Percentiles rank a stretch among this genome's conserved stretches.
These are phyloP conservation scores for Aspergillus hiratsukae DNA, from an alignment of 2,329 filamentous ascomycete genomes.

Conservation along the genomic window DNA sequence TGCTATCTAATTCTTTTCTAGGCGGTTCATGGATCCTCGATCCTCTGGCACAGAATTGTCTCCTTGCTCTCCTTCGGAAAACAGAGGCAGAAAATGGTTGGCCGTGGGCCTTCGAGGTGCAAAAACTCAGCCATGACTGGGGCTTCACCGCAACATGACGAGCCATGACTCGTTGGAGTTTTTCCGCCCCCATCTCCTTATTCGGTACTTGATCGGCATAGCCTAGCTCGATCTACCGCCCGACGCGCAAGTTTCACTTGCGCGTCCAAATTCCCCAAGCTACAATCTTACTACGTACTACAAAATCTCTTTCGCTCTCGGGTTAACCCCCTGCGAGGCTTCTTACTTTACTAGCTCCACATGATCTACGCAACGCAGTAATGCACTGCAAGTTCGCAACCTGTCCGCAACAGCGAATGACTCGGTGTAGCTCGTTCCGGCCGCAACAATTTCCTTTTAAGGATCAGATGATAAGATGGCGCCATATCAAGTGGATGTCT, in stretches of 20 bases:
- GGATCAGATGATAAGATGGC: background rate
- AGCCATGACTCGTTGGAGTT: background rate
- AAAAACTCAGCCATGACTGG: conserved; percentile 18
- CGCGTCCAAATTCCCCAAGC: background rate
- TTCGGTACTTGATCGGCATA: background rate
- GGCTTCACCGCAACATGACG: conserved; percentile 5
- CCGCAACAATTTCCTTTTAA: background rate
- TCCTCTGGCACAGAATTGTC: conserved; percentile 19
- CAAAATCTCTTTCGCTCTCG: background rate
- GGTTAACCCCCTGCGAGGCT: background rate
- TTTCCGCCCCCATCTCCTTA: background rate
- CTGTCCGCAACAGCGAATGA: too few relatives aligned
- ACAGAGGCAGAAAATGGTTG: conserved; percentile 21
- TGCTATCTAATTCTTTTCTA: conserved; percentile 4
- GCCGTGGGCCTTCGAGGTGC: conserved; percentile 19
- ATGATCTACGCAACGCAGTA: background rate
- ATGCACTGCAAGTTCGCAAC: too few relatives aligned
- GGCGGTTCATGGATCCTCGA: conserved; percentile 30
- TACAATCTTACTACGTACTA: background rate
- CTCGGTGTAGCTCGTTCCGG: too few relatives aligned
- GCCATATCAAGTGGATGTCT: background rate
- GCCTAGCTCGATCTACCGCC: background rate
- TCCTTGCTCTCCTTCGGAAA: conserved; percentile 18
- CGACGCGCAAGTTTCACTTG: background rate
- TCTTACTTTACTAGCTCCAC: background rate